Base-by-base conservation (phyloP, 2,329 filamentous ascomycete genomes). In the Teratosphaeria epicoccoides region DNA sequence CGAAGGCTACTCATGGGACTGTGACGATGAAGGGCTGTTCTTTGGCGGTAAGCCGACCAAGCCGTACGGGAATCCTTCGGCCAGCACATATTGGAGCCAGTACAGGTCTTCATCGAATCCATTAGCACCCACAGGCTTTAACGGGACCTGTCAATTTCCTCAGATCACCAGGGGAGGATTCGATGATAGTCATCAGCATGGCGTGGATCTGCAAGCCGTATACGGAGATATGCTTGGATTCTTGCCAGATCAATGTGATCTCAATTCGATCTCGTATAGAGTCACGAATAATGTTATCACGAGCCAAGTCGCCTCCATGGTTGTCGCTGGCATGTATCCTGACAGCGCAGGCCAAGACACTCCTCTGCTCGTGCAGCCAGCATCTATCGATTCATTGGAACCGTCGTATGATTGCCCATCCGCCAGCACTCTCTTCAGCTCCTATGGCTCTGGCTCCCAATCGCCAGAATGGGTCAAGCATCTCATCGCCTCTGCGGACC, bases 241-340 rank as follows among this genome's bases (percentile, higher is more conserved):
- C 65, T 71, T 93, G 1, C 87, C 87, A 0, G 55, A 65, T 5
- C 69, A 70, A 3, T 67, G 74, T 33, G 52, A 70, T 25, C 58
- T 68, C 11, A 64, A 75, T 24, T 72, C 71, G 14, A 74, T 87
- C 28, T 68, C 68, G 47, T 91, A 84, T 67, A 78, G 87, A 49
- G 86, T 91, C 10, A 90, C 87, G 0, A 87, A 87, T 65, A 93
- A 93, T 68, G 75, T 82, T 48, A 91, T 94, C 62, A 93, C 88
- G 2, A 85, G 80, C 61, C 85, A 93, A 68, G 87, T 91, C 14
- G 85, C 84, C 10, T 79, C 83, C 51, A 87, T 88, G 79, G 67
- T 91, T 6, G 76, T 88, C 50, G 72, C 77, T 51, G 87, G 84
- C 52, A 88, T 88, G 82, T 85, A 80, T 69, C 70, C 70, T 0